phyloP scores from a whole-genome alignment of 108 stramenopile genomes.

The Pseudonitzschia multistriata region DNA sequence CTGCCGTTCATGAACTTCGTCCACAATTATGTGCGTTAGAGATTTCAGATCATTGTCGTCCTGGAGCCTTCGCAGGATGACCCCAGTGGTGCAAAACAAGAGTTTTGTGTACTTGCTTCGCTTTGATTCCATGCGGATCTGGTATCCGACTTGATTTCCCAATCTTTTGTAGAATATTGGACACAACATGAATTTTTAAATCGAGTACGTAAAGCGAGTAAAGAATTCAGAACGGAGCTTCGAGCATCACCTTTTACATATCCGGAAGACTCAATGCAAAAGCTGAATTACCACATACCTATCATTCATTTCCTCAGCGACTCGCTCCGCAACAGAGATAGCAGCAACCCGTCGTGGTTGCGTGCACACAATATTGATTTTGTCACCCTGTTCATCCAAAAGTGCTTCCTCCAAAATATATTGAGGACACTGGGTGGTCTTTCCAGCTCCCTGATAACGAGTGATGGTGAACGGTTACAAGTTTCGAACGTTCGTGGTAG shows the following conservation, averaged over 20 bases:
- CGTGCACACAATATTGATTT: conserved; percentile 70
- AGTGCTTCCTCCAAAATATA: conserved; percentile 82
- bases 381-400: conserved; percentile 40
- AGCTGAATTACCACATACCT: neutral
- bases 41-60: conserved; percentile 77
- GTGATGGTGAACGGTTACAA: too few relatives aligned
- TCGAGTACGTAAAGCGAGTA: neutral
- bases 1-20: conserved; percentile 93
- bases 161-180: conserved; percentile 16
- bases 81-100: conserved; percentile 95
- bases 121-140: conserved; percentile 82
- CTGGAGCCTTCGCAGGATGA: conserved; percentile 89
- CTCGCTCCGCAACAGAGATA: conserved; percentile 72
- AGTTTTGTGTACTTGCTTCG: conserved; percentile 67
- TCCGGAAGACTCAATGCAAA: neutral
- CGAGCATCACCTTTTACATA: neutral
- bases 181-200: too few relatives aligned
- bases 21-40: conserved; percentile 90
- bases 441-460: conserved; percentile 48
- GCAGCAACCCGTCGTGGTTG: conserved; percentile 80
- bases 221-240: neutral
- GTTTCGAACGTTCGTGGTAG: neutral
- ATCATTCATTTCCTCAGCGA: conserved; percentile 71
- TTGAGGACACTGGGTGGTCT: conserved; percentile 78
- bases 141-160: conserved; percentile 85